Evolutionary conservation across 2,329 filamentous ascomycete species (phyloP).

Genomic region (Colletotrichum orbiculare): DNA sequence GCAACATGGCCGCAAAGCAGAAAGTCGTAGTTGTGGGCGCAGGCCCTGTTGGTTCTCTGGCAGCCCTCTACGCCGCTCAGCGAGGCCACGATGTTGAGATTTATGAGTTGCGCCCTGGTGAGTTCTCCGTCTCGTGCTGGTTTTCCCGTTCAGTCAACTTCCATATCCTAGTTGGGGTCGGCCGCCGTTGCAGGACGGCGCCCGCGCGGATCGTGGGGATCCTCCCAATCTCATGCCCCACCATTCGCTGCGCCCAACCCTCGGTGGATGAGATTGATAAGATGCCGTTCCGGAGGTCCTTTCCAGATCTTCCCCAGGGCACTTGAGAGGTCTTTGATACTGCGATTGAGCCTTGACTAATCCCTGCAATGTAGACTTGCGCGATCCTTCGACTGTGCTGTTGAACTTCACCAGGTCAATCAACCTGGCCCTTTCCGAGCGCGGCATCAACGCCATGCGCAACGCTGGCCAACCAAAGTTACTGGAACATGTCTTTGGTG

Average conservation of each 20-base stretch:
- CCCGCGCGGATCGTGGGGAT: constrained; percentile 6
- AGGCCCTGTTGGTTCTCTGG: constrained; percentile 91
- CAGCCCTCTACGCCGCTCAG: constrained; percentile 90
- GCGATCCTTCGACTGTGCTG: constrained; percentile 83
- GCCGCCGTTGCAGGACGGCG: constrained; percentile 6
- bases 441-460: constrained; percentile 89
- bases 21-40: constrained; percentile 90
- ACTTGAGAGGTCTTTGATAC: not conserved
- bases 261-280: constrained; percentile 22
- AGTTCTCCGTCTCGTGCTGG: constrained; percentile 45
- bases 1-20: constrained; percentile 55
- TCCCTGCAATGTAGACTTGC: constrained; percentile 73
- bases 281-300: not conserved
- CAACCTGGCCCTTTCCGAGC: constrained; percentile 93
- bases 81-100: constrained; percentile 91
- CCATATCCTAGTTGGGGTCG: constrained; percentile 3
- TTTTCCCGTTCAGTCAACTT: constrained; percentile 3
- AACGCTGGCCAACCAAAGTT: constrained; percentile 75
- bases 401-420: constrained; percentile 99
- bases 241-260: constrained; percentile 4
- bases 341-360: constrained; percentile 1
- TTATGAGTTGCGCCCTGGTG: constrained; percentile 93
- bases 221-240: constrained; percentile 19
- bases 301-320: not conserved
- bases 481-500: constrained; percentile 77